Evolutionary conservation across 352 stramenopile species (phyloP), one percentile per base, ranked within the genome.

Genomic region (Phytophthora rubi): DNA sequence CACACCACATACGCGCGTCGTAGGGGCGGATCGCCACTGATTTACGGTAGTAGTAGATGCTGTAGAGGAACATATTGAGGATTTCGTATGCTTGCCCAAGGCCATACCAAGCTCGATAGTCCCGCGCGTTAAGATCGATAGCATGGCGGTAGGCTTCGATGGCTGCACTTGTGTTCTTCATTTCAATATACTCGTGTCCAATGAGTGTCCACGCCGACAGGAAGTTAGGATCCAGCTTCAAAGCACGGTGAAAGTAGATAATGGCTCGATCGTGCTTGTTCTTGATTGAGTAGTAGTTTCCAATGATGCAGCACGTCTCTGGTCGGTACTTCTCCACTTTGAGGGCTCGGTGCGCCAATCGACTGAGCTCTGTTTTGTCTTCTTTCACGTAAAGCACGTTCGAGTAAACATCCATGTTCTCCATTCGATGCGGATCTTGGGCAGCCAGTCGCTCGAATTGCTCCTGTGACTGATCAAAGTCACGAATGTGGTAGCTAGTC

Each of bases 1-100:
- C 97, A 64, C 90, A 98, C 97, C 97, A 99, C 97, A 99, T 99
- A n/a, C 97, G 88, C 39, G 96, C 93, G 82, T 99, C 97, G 66
- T 98, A 98, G 8, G 97, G 97, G 2, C 97, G 92, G n/a, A 99
- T 89, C 16, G 89, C 82, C 7, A 97, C 93, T 7, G 97, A 97
- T 77, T 99, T 98, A 56, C 96, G 88, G 79, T 99, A 99, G 82
- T 99, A 99, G 85, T 99, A 98, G n/a, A 99, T 88, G 48, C 97
- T 98, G 80, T 99, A 99, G 58, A 99, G 85, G 60, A 96, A 94
- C 96, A 99, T 99, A 73, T 99, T 98, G 54, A 99, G 83, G 53
- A 99, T 98, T 85, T 99, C 97, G 80, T 99, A 99, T 0, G 96
- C 97, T 77, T 99, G 97, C 0, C 97, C 98, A 23, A 99, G 86